phyloP scores from a whole-genome alignment of 1,284 basidiomycete species.

The Wolfiporia cocos region DNA sequence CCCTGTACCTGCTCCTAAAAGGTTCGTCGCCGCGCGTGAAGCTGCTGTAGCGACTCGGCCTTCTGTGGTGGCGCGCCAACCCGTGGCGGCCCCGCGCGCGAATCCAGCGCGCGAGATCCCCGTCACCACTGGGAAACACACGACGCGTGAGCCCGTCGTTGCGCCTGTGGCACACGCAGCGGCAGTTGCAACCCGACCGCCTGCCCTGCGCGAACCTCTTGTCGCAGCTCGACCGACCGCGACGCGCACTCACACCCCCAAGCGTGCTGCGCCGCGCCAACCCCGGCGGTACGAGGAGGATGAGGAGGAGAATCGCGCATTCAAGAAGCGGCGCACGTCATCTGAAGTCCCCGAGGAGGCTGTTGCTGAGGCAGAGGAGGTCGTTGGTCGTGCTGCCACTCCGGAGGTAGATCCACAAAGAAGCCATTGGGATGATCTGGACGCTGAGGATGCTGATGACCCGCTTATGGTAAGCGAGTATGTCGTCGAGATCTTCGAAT shows the following conservation, averaged over 20 bases:
- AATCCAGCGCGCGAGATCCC: too few relatives aligned
- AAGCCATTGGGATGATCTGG: constrained; percentile 82
- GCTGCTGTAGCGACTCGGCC: constrained; percentile 10
- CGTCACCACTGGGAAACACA: too few relatives aligned
- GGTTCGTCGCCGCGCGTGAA: constrained; percentile 23
- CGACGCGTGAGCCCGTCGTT: too few relatives aligned
- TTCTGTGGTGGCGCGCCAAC: too few relatives aligned
- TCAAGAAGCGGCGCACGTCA: constrained; percentile 71
- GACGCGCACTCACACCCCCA: constrained; percentile 9
- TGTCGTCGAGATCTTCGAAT: constrained; percentile 90
- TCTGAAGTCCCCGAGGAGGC: constrained; percentile 54
- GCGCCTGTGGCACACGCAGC: constrained; percentile 24
- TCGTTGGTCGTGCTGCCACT: constrained; percentile 19
- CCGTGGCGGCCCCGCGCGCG: too few relatives aligned
- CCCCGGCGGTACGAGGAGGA: constrained; percentile 20
- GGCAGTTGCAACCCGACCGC: constrained; percentile 7
- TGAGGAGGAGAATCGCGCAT: constrained; percentile 44
- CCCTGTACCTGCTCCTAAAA: constrained; percentile 23
- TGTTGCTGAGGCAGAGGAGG: constrained; percentile 25
- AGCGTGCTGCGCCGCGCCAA: constrained; percentile 12
- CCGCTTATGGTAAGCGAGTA: constrained; percentile 98
- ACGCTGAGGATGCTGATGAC: constrained; percentile 91
- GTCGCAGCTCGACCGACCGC: constrained; percentile 7
- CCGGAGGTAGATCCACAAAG: constrained; percentile 53
- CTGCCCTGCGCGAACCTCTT: constrained; percentile 20